Percentiles rank a stretch among this genome's conserved stretches.
Evolutionary conservation across 805 yeast genomes (phyloP).

Genomic region (Vanderwaltozyma tropicalis): DNA sequence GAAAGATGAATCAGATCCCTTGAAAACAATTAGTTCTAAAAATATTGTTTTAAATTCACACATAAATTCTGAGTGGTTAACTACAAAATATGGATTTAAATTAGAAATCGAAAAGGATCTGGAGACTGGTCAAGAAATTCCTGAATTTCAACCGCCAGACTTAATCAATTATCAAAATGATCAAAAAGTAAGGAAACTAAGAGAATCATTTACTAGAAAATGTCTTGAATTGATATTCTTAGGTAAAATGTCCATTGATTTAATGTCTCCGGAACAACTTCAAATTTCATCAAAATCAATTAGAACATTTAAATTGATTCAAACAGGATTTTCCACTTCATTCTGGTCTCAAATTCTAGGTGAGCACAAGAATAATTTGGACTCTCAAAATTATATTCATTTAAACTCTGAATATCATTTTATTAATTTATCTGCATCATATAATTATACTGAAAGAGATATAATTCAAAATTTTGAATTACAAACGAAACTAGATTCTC

Average conservation of each 20-base stretch:
- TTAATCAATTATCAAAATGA: slow-evolving; percentile 28
- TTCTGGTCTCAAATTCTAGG: slow-evolving; percentile 26
- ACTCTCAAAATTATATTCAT: slow-evolving; percentile 4
- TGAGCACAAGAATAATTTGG: slow-evolving; percentile 16
- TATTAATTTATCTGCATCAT: slow-evolving; percentile 39
- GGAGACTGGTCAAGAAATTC: slow-evolving; percentile 11
- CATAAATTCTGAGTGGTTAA: slow-evolving; percentile 44
- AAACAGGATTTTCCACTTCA: slow-evolving; percentile 18
- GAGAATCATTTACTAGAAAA: slow-evolving; percentile 46
- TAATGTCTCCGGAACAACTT: slow-evolving; percentile 6
- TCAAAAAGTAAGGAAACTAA: slow-evolving; percentile 21
- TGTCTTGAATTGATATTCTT: slow-evolving; percentile 42
- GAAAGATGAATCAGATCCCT: slow-evolving; percentile 33
- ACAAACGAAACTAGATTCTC: slow-evolving; percentile 35
- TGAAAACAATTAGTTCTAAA: slow-evolving; percentile 45
- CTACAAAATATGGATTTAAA: slow-evolving; percentile 37
- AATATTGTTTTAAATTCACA: slow-evolving; percentile 45
- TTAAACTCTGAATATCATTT: slow-evolving; percentile 27
- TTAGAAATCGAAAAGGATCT: slow-evolving; percentile 22
- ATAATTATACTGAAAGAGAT: slow-evolving; percentile 39
- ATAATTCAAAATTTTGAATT: slow-evolving; percentile 39
- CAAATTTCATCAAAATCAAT: slow-evolving; percentile 8
- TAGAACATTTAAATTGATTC: slow-evolving; percentile 23
- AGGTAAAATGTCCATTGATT: slow-evolving; percentile 28
- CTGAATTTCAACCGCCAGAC: slow-evolving; percentile 40